phyloP scores from a whole-genome alignment of 345 rosid genomes.

The Citrus trifoliata region DNA sequence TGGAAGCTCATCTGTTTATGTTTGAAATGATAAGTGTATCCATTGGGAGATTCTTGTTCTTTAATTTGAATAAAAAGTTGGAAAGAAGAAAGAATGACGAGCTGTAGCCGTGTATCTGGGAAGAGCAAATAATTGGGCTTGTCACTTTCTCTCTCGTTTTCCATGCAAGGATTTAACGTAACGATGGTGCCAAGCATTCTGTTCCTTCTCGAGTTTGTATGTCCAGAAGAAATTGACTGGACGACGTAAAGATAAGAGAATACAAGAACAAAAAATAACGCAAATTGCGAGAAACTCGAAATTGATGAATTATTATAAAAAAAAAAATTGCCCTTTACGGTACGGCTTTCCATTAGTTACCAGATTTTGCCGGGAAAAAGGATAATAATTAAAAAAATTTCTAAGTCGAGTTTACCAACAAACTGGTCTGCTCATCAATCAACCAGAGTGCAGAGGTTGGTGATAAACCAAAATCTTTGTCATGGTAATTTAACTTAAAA shows the following conservation, averaged over 20 bases:
- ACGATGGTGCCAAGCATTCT: slow-evolving; percentile 9
- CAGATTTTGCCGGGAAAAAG: background rate
- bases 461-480: background rate
- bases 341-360: background rate
- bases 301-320: background rate
- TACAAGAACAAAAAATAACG: background rate
- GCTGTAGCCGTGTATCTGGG: background rate
- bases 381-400: no score
- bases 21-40: no score
- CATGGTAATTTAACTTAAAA: background rate
- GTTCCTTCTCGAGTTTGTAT: background rate
- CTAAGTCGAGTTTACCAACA: no score
- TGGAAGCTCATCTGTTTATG: no score
- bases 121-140: background rate
- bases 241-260: background rate
- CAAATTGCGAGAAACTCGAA: background rate
- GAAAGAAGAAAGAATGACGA: background rate
- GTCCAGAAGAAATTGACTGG: background rate
- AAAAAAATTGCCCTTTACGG: background rate
- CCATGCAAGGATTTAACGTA: background rate
- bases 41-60: no score
- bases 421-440: background rate
- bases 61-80: background rate
- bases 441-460: background rate
- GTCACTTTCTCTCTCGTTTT: background rate